Conservation (phyloP, 805 yeast genomes). For the Wickerhamiella parazyma region DNA sequence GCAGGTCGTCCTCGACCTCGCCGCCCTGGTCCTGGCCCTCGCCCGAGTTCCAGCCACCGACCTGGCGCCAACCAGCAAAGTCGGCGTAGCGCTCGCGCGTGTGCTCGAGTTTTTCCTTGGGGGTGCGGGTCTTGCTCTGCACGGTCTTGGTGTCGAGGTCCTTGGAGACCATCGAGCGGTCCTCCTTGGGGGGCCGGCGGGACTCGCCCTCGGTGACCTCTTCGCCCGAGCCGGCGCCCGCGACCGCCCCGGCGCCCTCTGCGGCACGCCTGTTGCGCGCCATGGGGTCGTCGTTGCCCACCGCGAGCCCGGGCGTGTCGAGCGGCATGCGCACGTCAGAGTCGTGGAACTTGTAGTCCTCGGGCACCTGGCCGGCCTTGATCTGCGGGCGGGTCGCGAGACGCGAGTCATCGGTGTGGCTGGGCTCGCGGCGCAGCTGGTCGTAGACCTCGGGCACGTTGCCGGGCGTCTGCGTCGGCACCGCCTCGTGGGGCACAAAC, state of each 20-base stretch:
- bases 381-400: constrained; percentile 1
- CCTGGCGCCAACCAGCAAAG: constrained; percentile 88
- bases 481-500: constrained; percentile 3
- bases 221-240: background rate
- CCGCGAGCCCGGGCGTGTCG: constrained; percentile 19
- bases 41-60: constrained; percentile 67
- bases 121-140: constrained; percentile 14
- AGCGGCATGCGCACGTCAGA: constrained; percentile 12
- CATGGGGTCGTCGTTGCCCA: constrained; percentile 13
- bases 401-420: background rate
- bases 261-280: background rate
- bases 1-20: constrained; percentile 51
- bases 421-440: background rate
- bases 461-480: constrained; percentile 6
- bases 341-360: constrained; percentile 4
- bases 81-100: constrained; percentile 45
- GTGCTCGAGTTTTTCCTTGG: constrained; percentile 24
- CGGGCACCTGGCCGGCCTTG: constrained; percentile 2
- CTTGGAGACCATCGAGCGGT: constrained; percentile 6
- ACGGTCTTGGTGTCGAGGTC: constrained; percentile 10
- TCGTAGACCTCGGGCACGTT: background rate
- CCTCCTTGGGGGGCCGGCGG: constrained; percentile 7
- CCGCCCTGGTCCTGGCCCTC: constrained; percentile 33
- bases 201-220: constrained; percentile 3
- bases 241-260: background rate